phyloP scores from a whole-genome alignment of 1,139 yeast genomes.

The Yamadazyma sp. region DNA sequence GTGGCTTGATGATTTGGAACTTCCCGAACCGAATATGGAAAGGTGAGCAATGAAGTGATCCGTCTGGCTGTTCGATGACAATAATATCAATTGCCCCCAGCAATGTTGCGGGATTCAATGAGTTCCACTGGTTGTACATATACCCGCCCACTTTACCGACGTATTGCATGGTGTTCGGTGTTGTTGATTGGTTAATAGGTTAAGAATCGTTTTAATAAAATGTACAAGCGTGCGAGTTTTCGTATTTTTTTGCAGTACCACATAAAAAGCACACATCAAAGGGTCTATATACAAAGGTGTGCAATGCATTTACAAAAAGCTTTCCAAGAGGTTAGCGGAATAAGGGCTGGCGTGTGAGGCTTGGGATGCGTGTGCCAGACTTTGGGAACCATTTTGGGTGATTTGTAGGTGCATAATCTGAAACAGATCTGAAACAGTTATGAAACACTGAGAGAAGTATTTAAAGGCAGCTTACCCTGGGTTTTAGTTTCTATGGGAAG shows the following conservation, averaged over 20 bases:
- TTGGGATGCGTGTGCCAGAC: too few species aligned
- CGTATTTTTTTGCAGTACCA: too few species aligned
- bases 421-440: background rate
- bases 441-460: too few species aligned
- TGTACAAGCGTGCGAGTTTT: slow-evolving; percentile 1
- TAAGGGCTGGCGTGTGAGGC: too few species aligned
- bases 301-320: too few species aligned
- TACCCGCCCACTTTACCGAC: slow-evolving; percentile 94
- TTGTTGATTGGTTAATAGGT: too few species aligned
- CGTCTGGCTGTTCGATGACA: slow-evolving; percentile 89
- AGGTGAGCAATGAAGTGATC: slow-evolving; percentile 86
- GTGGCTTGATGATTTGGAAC: slow-evolving; percentile 90
- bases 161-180: slow-evolving; percentile 72
- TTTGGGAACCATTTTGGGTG: too few species aligned
- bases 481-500: too few species aligned
- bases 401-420: background rate
- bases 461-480: too few species aligned
- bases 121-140: slow-evolving; percentile 95
- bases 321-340: too few species aligned
- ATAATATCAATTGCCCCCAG: slow-evolving; percentile 98
- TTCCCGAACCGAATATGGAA: slow-evolving; percentile 96
- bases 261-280: too few species aligned
- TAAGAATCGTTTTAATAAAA: background rate
- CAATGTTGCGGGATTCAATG: slow-evolving; percentile 92
- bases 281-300: too few species aligned